Evolutionary conservation across 305 asterid genomes (phyloP).

Genomic region (Withania somnifera): DNA sequence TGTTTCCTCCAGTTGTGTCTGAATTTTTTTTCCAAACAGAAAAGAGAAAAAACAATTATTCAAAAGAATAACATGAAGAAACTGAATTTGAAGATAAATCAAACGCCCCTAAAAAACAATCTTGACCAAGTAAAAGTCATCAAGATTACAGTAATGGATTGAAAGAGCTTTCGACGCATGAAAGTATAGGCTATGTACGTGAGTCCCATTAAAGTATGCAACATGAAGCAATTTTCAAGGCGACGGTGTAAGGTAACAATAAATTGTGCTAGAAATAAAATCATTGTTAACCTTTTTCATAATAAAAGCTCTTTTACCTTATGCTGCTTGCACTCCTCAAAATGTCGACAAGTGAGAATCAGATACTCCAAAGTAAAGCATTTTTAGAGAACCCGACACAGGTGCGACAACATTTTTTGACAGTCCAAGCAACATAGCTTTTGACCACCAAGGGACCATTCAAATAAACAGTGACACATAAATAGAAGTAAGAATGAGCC

Average conservation of each 20-base stretch:
- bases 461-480: background rate
- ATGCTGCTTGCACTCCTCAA: no score
- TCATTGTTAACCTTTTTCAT: background rate
- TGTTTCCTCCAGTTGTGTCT: conserved; percentile 90
- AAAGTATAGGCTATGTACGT: background rate
- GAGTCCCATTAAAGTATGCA: background rate
- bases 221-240: background rate
- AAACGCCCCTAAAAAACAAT: background rate
- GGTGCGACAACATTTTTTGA: no score
- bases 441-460: background rate
- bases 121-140: background rate
- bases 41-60: background rate
- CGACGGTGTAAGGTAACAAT: background rate
- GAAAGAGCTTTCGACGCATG: background rate
- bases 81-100: background rate
- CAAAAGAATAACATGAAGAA: background rate
- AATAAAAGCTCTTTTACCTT: background rate
- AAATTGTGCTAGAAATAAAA: background rate
- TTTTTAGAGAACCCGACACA: no score
- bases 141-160: background rate
- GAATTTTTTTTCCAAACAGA: conserved; percentile 5
- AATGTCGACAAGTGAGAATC: no score
- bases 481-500: background rate
- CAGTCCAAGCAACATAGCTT: background rate
- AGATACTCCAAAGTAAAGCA: no score